Conservation (phyloP, 1,284 basidiomycete genomes). For the Papiliotrema flavescens region DNA sequence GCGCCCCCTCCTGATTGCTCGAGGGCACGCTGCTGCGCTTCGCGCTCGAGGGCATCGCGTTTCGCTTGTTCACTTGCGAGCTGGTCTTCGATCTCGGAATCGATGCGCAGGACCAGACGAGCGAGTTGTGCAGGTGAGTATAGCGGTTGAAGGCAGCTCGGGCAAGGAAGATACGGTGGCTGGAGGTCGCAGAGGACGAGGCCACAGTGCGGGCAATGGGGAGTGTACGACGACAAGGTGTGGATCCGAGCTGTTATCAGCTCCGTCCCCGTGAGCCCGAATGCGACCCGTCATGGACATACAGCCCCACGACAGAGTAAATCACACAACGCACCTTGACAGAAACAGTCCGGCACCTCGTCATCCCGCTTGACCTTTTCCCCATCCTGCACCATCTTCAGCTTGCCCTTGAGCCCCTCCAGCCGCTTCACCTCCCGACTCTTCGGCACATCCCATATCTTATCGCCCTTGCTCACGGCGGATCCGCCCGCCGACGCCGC, state of each 20-base stretch:
- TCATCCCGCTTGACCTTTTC: constrained; percentile 21
- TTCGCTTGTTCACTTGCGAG: constrained; percentile 31
- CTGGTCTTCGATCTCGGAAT: constrained; percentile 37
- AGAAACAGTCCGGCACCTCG: constrained; percentile 43
- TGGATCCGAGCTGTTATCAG: constrained; percentile 44
- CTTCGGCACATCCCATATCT: constrained; percentile 44
- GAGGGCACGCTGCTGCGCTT: constrained; percentile 24
- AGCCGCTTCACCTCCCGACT: constrained; percentile 36
- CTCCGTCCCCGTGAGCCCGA: background rate
- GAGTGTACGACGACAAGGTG: constrained; percentile 44
- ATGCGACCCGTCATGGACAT: background rate
- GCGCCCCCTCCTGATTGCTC: constrained; percentile 42
- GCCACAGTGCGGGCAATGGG: constrained; percentile 46
- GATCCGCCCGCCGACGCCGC: background rate
- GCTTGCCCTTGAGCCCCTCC: constrained; percentile 31
- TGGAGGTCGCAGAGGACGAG: constrained; percentile 47
- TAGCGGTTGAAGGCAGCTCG: constrained; percentile 43
- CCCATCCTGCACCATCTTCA: constrained; percentile 31
- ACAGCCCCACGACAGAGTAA: background rate
- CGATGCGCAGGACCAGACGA: constrained; percentile 35
- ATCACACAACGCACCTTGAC: constrained; percentile 45
- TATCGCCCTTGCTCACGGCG: constrained; percentile 17
- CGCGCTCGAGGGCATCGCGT: constrained; percentile 29
- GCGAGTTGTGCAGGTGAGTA: constrained; percentile 38
- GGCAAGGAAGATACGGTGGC: constrained; percentile 45